These are phyloP conservation scores for Cadophora sp. DNA, from an alignment of 2,329 filamentous ascomycete species.

Conservation along the genomic window DNA sequence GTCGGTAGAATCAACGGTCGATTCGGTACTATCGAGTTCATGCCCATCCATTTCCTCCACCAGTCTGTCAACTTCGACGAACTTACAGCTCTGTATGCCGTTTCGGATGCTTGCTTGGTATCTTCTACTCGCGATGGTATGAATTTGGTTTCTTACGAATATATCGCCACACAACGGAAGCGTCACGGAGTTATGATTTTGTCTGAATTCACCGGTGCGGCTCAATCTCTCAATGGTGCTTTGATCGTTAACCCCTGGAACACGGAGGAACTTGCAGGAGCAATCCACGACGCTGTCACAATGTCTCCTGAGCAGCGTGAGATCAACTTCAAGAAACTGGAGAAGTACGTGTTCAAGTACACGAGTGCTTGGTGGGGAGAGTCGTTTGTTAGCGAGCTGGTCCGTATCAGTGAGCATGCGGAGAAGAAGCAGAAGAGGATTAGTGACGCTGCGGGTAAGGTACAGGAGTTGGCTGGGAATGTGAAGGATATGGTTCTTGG, in stretches of 20 bases:
- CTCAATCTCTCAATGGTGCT: conserved; percentile 91
- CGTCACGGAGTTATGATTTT: conserved; percentile 93
- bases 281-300: conserved; percentile 94
- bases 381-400: conserved; percentile 86
- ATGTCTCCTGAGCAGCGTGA: conserved; percentile 90
- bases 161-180: conserved; percentile 91
- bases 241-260: conserved; percentile 99
- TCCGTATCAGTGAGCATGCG: conserved; percentile 44
- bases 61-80: conserved; percentile 96
- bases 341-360: conserved; percentile 96
- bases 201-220: conserved; percentile 95
- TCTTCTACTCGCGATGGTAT: conserved; percentile 98
- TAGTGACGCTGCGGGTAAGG: conserved; percentile 22
- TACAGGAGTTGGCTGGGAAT: conserved; percentile 34
- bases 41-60: conserved; percentile 98
- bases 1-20: conserved; percentile 97
- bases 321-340: conserved; percentile 87
- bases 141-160: conserved; percentile 98
- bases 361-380: conserved; percentile 97
- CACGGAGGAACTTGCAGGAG: conserved; percentile 90
- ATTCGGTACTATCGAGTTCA: conserved; percentile 97
- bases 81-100: conserved; percentile 89
- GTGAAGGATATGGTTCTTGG: conserved; percentile 24
- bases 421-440: conserved; percentile 42
- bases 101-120: conserved; percentile 90